Percentiles rank a stretch among this genome's conserved stretches.
These are phyloP conservation scores for Stagonosporopsis vannaccii DNA, from an alignment of 2,329 filamentous ascomycete species.

Conservation along the genomic window DNA sequence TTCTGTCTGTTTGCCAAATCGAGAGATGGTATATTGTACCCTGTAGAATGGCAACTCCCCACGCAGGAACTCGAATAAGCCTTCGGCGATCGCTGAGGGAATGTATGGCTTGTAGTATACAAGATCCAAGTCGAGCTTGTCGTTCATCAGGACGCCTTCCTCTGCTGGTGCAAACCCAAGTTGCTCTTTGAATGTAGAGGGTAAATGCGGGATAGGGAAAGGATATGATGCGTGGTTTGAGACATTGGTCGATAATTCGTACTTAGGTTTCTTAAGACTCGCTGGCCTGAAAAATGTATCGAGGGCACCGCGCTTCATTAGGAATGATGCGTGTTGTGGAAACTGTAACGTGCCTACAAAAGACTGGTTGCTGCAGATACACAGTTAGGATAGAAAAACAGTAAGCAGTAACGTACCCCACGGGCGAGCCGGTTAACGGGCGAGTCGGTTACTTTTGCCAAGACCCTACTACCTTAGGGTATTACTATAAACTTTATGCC, in stretches of 20 bases:
- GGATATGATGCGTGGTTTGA: slow-evolving; percentile 62
- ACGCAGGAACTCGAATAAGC: slow-evolving; percentile 75
- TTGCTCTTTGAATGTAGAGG: slow-evolving; percentile 51
- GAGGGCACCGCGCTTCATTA: slow-evolving; percentile 66
- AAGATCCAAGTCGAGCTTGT: slow-evolving; percentile 75
- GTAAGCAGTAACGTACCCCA: too few species aligned
- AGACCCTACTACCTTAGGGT: too few species aligned
- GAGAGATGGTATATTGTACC: slow-evolving; percentile 75
- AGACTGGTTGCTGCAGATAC: neutral
- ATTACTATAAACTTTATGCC: too few species aligned
- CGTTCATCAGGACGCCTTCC: slow-evolving; percentile 64
- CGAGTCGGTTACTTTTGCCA: too few species aligned
- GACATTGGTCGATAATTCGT: slow-evolving; percentile 32
- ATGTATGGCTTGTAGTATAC: slow-evolving; percentile 80
- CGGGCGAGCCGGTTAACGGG: too few species aligned
- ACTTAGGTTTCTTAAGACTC: slow-evolving; percentile 50
- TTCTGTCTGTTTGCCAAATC: slow-evolving; percentile 67
- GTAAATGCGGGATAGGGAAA: slow-evolving; percentile 59
- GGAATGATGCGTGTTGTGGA: too few species aligned
- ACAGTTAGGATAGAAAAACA: too few species aligned
- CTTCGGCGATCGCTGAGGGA: slow-evolving; percentile 61
- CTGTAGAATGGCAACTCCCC: slow-evolving; percentile 77
- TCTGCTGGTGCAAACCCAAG: slow-evolving; percentile 58
- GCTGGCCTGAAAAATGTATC: slow-evolving; percentile 71
- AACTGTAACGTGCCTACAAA: too few species aligned